phyloP scores from a whole-genome alignment of 2,329 filamentous ascomycete species.

The Chalaropsis ovoidea region DNA sequence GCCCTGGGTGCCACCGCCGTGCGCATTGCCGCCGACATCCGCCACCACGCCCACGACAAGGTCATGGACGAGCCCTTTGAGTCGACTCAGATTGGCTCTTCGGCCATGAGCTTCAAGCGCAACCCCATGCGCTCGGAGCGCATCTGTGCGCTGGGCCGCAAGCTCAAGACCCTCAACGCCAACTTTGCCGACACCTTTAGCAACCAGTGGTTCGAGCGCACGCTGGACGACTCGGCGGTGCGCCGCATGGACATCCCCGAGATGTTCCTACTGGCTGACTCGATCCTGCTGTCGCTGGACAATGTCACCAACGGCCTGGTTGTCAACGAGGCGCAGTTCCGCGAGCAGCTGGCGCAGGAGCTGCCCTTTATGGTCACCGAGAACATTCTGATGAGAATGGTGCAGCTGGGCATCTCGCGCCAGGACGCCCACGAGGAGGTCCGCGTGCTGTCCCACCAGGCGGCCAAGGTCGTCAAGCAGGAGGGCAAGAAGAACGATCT shows the following conservation, averaged over 20 bases:
- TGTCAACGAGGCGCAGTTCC: slow-evolving; percentile 69
- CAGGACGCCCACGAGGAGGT: slow-evolving; percentile 85
- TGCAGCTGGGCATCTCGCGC: slow-evolving; percentile 57
- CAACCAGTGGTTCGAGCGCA: slow-evolving; percentile 46
- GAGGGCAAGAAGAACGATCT: slow-evolving; percentile 58
- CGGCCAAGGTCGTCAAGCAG: slow-evolving; percentile 48
- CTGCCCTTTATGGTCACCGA: slow-evolving; percentile 75
- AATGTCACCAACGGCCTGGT: slow-evolving; percentile 60
- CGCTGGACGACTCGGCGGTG: slow-evolving; percentile 67
- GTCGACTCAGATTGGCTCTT: slow-evolving; percentile 63
- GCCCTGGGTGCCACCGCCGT: slow-evolving; percentile 66
- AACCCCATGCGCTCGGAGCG: slow-evolving; percentile 43
- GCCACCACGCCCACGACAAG: slow-evolving; percentile 65
- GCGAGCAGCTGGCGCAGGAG: slow-evolving; percentile 57
- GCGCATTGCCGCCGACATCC: slow-evolving; percentile 63
- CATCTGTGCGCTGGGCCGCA: slow-evolving; percentile 39
- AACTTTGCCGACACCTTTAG: slow-evolving; percentile 32
- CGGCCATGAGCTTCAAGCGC: slow-evolving; percentile 45
- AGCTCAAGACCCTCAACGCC: slow-evolving; percentile 37
- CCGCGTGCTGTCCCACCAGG: slow-evolving; percentile 69
- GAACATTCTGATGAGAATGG: slow-evolving; percentile 65
- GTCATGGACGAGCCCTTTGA: slow-evolving; percentile 65
- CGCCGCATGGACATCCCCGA: slow-evolving; percentile 54
- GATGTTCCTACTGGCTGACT: slow-evolving; percentile 57
- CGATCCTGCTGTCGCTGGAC: slow-evolving; percentile 55